Base-by-base conservation (phyloP, 441 rosid genomes). In the Lepidium campestre region DNA sequence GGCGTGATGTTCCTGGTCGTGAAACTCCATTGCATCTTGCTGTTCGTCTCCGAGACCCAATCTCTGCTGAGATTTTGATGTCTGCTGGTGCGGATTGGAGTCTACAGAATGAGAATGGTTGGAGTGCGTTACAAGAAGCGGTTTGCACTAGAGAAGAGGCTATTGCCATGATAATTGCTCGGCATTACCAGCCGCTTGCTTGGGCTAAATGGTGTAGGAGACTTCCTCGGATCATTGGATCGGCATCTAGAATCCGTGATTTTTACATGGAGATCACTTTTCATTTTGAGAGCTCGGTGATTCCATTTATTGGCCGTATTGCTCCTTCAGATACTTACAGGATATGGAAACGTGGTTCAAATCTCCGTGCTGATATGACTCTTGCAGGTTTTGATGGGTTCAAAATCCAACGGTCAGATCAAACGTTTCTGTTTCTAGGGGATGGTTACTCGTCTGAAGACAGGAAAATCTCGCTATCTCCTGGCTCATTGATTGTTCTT, bases 141-240 rank as follows among this genome's bases (percentile, higher is more conserved):
- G 97, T 93, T 13, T 93, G 99, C 74, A 86, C 92, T 13, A 81
- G 95, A 65, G 98, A 93, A 79, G 98, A 93, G 61, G 80, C 85
- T 0, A 90, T 93, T 12, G 95, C 97, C 32, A 78, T 89, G 93
- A 85, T 87, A 15, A 93, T 93, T 67, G 95, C 97, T 10, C 67
- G 93, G 68, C 97, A 89, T 76, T 93, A 93, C 42, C 98, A 93
- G 78, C 97, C 98, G 25, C 90, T 90, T 55, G 98, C 98, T 46
- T 93, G 98, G 98, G 97, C 89, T 23, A 93, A 93, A 86, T 93
- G 98, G 98, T 89, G 96, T 58, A 83, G 98, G 34, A 89, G 98
- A 54, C 95, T 93, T 72, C 98, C 97, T 11, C 79, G 98, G 17
- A 85, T 94, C 54, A 80, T 86, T 71, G 99, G 92, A 14, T 87